Evolutionary conservation across 495 filamentous ascomycete genomes (phyloP).

Genomic region (Pseudoneurospora amorphoporcata): DNA sequence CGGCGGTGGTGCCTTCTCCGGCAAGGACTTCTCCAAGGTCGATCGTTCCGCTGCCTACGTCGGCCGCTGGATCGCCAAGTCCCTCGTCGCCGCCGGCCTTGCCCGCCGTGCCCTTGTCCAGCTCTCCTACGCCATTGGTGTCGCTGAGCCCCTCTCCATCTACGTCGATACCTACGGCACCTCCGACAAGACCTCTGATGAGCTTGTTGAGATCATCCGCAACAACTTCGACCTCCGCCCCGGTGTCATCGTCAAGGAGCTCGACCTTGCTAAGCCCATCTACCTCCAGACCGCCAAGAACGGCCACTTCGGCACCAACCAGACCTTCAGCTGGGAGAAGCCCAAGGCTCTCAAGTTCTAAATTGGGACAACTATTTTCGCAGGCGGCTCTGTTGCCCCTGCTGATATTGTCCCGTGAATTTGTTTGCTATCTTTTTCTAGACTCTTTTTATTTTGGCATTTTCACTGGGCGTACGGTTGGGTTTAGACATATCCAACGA

Average conservation of each 20-base stretch:
- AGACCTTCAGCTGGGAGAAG: constrained; percentile 95
- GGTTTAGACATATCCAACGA: constrained; percentile 22
- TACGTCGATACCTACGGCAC: constrained; percentile 84
- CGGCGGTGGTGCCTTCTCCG: constrained; percentile 99
- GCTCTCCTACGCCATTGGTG: constrained; percentile 98
- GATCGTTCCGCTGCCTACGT: constrained; percentile 97
- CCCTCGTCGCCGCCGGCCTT: constrained; percentile 77
- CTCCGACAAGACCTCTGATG: constrained; percentile 58
- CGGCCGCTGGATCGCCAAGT: constrained; percentile 98
- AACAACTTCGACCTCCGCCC: constrained; percentile 95
- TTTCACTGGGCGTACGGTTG: constrained; percentile 27
- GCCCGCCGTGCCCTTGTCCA: constrained; percentile 89
- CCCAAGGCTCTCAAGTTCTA: constrained; percentile 89
- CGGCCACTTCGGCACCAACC: constrained; percentile 96
- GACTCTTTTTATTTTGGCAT: constrained; percentile 12
- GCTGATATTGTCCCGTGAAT: constrained; percentile 20
- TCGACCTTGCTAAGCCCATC: constrained; percentile 89
- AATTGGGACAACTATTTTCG: constrained; percentile 22
- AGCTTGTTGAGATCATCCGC: constrained; percentile 85
- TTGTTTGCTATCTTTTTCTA: constrained; percentile 12
- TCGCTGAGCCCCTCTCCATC: constrained; percentile 88
- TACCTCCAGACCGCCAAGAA: constrained; percentile 99
- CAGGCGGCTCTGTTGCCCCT: constrained; percentile 30
- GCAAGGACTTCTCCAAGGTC: constrained; percentile 99
- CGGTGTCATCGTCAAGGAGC: constrained; percentile 96